Evolutionary conservation across 2,329 filamentous ascomycete species (phyloP), one percentile per base, ranked within the genome.

Genomic region (Colletotrichum gloeosporioides): DNA sequence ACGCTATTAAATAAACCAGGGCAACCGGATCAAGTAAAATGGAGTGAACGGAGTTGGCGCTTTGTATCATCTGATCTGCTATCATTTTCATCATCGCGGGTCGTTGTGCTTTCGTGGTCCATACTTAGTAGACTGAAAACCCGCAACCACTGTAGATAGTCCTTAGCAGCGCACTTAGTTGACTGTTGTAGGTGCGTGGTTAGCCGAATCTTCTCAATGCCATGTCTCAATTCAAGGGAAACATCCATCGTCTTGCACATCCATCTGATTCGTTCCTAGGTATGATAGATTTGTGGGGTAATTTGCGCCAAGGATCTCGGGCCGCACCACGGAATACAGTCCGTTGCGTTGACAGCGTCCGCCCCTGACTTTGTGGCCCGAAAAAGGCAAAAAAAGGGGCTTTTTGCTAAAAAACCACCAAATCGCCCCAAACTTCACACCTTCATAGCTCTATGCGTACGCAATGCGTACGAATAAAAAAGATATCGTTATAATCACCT

Each of bases 231-330:
- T 13, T 8, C 44, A 49, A 7, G 10, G 10, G 10, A 49, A n/a
- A 3, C 10, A n/a, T 6, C 18, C 39, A 12, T 12, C n/a, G 9
- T n/a, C 39, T 49, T 12, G 4, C 18, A 10, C 9, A n/a, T 10
- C 3, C 18, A 44, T n/a, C 18, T 44, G n/a, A 22, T 22, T 10
- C 3, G 16, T 27, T 7, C 32, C 25, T 16, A 31, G 44, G 6
- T 22, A 49, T 22, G n/a, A 22, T 13, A 22, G n/a, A 13, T 49
- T 22, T 49, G 44, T 49, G 44, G n/a, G 44, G 44, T 49, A 22
- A 22, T 22, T 49, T 16, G 12, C 57, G 57, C 57, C 57, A 61
- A 61, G 57, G 27, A 61, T 27, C 16, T 61, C 57, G 57, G 57
- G 27, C 57, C 57, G 27, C 27, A 18, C 9, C 6, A 8, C 6